phyloP scores from a whole-genome alignment of 768 basidiomycete genomes.

The Lactarius sanguifluus region DNA sequence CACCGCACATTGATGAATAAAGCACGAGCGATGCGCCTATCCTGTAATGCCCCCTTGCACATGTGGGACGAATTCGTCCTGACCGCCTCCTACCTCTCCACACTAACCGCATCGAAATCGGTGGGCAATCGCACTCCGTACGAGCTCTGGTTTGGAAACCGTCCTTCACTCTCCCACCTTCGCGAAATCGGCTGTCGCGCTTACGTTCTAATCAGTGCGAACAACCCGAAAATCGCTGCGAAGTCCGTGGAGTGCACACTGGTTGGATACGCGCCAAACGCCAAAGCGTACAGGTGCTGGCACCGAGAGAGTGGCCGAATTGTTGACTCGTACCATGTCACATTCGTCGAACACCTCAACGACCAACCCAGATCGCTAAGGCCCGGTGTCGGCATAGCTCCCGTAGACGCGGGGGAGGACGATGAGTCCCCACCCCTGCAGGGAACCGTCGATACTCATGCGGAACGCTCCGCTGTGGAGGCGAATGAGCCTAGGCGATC shows the following conservation, averaged over 20 bases:
- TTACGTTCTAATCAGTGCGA: background rate
- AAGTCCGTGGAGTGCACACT: background rate
- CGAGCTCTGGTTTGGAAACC: background rate
- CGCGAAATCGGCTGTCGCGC: slow-evolving; percentile 5
- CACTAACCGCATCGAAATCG: slow-evolving; percentile 27
- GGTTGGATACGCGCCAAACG: background rate
- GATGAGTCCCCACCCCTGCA: too few relatives aligned
- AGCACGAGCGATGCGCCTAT: background rate
- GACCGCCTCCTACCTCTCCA: slow-evolving; percentile 8
- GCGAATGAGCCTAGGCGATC: too few relatives aligned
- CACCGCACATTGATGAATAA: slow-evolving; percentile 3
- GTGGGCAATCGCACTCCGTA: background rate
- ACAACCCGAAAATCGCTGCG: background rate
- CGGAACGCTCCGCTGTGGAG: too few relatives aligned
- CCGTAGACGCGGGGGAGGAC: too few relatives aligned
- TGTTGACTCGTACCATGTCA: too few relatives aligned
- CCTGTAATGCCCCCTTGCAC: too few relatives aligned
- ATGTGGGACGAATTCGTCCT: background rate
- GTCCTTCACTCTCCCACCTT: background rate
- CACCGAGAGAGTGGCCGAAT: too few relatives aligned
- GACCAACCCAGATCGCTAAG: too few relatives aligned
- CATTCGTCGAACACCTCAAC: too few relatives aligned
- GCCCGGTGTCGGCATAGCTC: too few relatives aligned
- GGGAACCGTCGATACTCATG: too few relatives aligned
- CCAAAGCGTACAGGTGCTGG: slow-evolving; percentile 8